phyloP scores from a whole-genome alignment of 148 eudicot species.

The Nepenthes gracilis region DNA sequence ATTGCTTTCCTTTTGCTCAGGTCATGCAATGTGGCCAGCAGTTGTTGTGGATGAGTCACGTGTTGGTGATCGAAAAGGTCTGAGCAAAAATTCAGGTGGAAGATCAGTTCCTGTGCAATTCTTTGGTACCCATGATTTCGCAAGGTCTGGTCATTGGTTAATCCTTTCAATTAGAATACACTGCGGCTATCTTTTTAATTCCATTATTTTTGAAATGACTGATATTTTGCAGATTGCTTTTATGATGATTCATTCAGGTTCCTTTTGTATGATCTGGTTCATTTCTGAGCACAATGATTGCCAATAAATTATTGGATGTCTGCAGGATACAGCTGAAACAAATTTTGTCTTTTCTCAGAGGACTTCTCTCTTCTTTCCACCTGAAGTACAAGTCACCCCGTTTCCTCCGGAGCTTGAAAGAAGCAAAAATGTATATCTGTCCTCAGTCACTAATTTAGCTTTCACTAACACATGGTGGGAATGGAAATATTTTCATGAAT shows the following conservation, averaged over 20 bases:
- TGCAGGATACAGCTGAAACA: constrained; percentile 76
- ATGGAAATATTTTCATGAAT: neutral
- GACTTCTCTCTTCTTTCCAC: constrained; percentile 75
- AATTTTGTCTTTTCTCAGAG: constrained; percentile 72
- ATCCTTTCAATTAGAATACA: too few relatives aligned
- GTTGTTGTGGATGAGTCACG: constrained; percentile 65
- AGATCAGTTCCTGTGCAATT: constrained; percentile 87
- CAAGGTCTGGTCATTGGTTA: constrained; percentile 41
- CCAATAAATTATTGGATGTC: constrained; percentile 6
- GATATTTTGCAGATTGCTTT: too few relatives aligned
- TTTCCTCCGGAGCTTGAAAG: constrained; percentile 72
- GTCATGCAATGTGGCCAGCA: constrained; percentile 98
- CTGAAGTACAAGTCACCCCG: constrained; percentile 71
- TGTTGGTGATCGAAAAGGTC: constrained; percentile 51
- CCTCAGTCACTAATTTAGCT: neutral
- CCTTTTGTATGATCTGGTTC: neutral
- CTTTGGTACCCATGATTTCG: constrained; percentile 96
- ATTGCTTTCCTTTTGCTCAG: constrained; percentile 19
- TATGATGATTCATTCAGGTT: neutral
- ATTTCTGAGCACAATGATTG: neutral
- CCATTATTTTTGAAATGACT: too few relatives aligned
- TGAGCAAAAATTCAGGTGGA: constrained; percentile 50
- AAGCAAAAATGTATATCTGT: constrained; percentile 68
- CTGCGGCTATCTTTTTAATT: too few relatives aligned
- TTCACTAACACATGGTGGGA: too few relatives aligned